phyloP scores from a whole-genome alignment of 106 monocot species.

The Hemerocallis citrina region DNA sequence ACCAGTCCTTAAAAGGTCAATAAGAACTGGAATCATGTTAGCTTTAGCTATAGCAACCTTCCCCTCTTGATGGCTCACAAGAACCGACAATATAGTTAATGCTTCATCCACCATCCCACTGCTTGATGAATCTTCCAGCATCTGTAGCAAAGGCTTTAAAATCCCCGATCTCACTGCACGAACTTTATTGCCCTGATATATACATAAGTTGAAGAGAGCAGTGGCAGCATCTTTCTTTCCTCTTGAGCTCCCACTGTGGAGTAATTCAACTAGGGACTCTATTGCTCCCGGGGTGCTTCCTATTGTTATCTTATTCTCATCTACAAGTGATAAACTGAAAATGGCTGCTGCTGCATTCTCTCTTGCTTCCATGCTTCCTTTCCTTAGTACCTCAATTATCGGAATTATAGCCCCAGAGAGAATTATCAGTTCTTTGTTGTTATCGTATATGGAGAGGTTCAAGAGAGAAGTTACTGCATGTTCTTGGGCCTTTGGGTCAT shows the following conservation, averaged over 20 bases:
- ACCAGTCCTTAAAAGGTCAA: conserved; percentile 52
- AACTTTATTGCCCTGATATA: conserved; percentile 38
- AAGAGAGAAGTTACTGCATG: conserved; percentile 62
- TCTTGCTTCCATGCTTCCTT: conserved; percentile 78
- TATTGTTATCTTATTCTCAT: conserved; percentile 84
- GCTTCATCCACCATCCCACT: conserved; percentile 64
- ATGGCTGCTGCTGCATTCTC: conserved; percentile 94
- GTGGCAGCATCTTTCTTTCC: conserved; percentile 92
- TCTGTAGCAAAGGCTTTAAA: conserved; percentile 4
- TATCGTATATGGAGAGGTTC: conserved; percentile 67
- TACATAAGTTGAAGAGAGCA: conserved; percentile 91
- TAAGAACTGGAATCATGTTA: conserved; percentile 44
- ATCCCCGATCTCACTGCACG: conserved; percentile 13
- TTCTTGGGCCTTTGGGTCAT: conserved; percentile 56
- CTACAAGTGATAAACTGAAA: conserved; percentile 73
- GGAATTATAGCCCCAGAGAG: conserved; percentile 69
- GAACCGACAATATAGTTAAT: conserved; percentile 56
- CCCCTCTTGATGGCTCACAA: conserved; percentile 59
- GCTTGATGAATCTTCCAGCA: conserved; percentile 8
- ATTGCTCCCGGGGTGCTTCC: conserved; percentile 79
- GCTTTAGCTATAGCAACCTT: conserved; percentile 44
- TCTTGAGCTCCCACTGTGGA: conserved; percentile 51
- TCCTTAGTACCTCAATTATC: conserved; percentile 45
- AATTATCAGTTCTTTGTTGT: conserved; percentile 68
- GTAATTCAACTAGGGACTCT: conserved; percentile 68